These are phyloP conservation scores for Coccinonectria pachysandricola DNA, from an alignment of 2,329 filamentous ascomycete genomes.

Conservation along the genomic window DNA sequence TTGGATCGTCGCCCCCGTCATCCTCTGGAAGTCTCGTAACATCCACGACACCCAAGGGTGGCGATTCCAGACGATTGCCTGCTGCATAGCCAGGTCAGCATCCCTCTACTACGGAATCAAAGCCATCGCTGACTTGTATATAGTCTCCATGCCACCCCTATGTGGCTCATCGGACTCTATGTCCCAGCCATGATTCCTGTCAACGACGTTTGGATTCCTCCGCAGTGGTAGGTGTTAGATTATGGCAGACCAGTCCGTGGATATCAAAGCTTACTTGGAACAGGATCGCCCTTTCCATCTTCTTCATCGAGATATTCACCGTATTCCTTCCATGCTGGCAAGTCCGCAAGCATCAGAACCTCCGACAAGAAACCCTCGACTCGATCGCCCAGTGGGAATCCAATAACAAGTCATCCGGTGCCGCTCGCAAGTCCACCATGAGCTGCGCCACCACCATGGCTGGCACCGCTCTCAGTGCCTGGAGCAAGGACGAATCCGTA, in stretches of 20 bases:
- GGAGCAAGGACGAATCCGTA: constrained; percentile 25
- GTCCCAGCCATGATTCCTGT: constrained; percentile 39
- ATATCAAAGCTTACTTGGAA: constrained; percentile 1
- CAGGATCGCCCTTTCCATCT: constrained; percentile 49
- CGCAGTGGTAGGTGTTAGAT: constrained; percentile 44
- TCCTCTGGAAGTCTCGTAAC: constrained; percentile 50
- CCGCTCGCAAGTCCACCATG: constrained; percentile 23
- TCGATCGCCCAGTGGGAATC: constrained; percentile 39
- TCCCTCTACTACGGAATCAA: too few species aligned
- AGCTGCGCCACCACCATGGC: constrained; percentile 23
- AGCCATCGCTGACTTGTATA: too few species aligned
- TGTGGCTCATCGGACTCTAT: constrained; percentile 55
- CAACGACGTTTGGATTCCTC: constrained; percentile 47
- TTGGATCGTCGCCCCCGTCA: constrained; percentile 49
- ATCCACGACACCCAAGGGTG: constrained; percentile 58
- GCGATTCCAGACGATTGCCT: constrained; percentile 51
- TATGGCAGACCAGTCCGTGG: neutral
- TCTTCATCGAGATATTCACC: constrained; percentile 52
- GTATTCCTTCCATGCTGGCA: constrained; percentile 54
- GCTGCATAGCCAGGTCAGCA: constrained; percentile 34
- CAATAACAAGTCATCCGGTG: constrained; percentile 24
- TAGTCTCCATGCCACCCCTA: constrained; percentile 53
- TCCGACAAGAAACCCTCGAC: constrained; percentile 37
- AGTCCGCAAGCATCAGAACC: constrained; percentile 34
- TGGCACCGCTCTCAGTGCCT: constrained; percentile 27